Base-by-base conservation (phyloP, 129 eudicot genomes). In the Smallanthus sonchifolius region DNA sequence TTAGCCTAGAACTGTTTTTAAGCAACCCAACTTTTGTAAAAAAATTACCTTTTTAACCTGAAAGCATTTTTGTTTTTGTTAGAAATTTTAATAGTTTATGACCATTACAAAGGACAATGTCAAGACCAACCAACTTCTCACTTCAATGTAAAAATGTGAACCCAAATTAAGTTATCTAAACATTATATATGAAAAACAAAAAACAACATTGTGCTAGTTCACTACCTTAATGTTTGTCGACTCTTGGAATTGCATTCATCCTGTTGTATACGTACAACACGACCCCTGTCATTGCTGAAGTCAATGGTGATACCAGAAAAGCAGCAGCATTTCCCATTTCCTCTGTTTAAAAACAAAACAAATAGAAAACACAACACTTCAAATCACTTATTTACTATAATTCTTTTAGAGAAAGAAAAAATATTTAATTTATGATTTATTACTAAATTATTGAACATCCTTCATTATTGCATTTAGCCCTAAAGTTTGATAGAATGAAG, bases 301-400 rank as follows among this genome's bases (percentile, higher is more conserved):
- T 96, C 90, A 92, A 78, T 8, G 98, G 98, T 7, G 98, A 92
- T 28, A 86, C 95, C 79, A 92, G 83, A 83, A 92, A 92, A 74
- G 98, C 96, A 70, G 98, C 98, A 36, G 94, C 80, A 11, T 89
- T 89, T 10, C 98, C 98, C 24, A 92, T 95, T 71, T 92, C 98
- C 69, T 92, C 98, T 92, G 98, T 88, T 75, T 47, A 17, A 15
- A 54, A 61, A 6, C 1, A 34, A 34, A 61, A 32, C 4, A 34
- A 32, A 30, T 2, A 30, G 39, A 61, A 57, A 1, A 3, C 1
- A 30, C n/a, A 10, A 20, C 35, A 55, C 7, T 35, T 1, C 4
- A 8, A 34, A 6, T 36, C 69, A 36, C 42, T 2, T 34, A 9
- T 54, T 72, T 1, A 34, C 39, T 59, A 59, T 3, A 30, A 3